phyloP scores from a whole-genome alignment of 2,329 filamentous ascomycete species.

The Fonsecaea nubica region DNA sequence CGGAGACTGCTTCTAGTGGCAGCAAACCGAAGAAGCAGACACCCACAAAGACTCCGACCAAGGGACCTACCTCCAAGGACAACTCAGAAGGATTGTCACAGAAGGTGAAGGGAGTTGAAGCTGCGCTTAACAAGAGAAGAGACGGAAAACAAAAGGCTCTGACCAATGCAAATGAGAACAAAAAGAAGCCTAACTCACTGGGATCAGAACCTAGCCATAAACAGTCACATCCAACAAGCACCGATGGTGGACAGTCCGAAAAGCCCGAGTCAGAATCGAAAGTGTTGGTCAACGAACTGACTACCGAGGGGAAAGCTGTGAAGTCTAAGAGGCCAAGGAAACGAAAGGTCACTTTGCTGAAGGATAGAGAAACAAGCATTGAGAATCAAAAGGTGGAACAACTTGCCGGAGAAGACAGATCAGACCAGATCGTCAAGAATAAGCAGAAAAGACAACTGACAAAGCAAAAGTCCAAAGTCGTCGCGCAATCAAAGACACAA shows the following conservation, averaged over 20 bases:
- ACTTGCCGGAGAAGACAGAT: too few relatives aligned
- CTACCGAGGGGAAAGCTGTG: neutral
- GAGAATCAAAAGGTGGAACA: neutral
- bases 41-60: neutral
- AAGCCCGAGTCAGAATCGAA: neutral
- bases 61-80: neutral
- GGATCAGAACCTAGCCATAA: neutral
- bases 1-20: neutral
- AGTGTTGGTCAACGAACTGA: neutral
- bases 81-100: neutral
- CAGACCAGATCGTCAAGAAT: neutral
- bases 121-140: neutral
- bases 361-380: neutral
- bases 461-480: constrained; percentile 37
- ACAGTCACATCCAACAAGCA: neutral
- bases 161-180: neutral
- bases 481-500: constrained; percentile 27
- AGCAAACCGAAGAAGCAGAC: neutral
- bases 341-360: neutral
- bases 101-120: neutral
- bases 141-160: neutral
- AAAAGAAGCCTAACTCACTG: neutral
- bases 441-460: neutral
- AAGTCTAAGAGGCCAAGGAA: neutral
- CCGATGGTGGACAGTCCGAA: neutral